phyloP scores from a whole-genome alignment of 2,329 filamentous ascomycete species.

The Penicillium sp. region DNA sequence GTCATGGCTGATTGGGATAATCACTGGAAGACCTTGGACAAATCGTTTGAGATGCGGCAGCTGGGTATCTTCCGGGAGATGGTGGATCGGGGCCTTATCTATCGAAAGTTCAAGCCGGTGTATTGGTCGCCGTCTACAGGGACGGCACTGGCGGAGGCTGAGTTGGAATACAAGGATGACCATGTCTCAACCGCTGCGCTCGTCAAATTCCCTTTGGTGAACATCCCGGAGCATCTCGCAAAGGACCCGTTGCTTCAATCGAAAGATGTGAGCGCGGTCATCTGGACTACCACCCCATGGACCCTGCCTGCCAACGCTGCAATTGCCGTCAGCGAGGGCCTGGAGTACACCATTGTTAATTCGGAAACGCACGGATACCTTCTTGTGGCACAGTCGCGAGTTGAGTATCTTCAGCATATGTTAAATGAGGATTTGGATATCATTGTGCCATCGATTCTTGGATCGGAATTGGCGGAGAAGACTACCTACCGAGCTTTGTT shows the following conservation, averaged over 20 bases:
- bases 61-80: slow-evolving; percentile 61
- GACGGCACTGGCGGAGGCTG: slow-evolving; percentile 64
- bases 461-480: slow-evolving; percentile 62
- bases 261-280: slow-evolving; percentile 70
- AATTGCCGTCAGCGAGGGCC: slow-evolving; percentile 74
- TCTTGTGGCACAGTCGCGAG: slow-evolving; percentile 69
- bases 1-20: slow-evolving; percentile 66
- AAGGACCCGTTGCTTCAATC: slow-evolving; percentile 42
- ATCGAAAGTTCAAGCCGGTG: slow-evolving; percentile 62
- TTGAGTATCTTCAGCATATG: slow-evolving; percentile 58
- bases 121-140: slow-evolving; percentile 67
- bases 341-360: slow-evolving; percentile 71
- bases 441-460: slow-evolving; percentile 59
- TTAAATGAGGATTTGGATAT: slow-evolving; percentile 53
- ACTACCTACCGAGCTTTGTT: slow-evolving; percentile 72
- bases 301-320: slow-evolving; percentile 90
- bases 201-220: slow-evolving; percentile 70
- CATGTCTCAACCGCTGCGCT: slow-evolving; percentile 62
- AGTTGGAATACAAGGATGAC: slow-evolving; percentile 64
- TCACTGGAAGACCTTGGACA: slow-evolving; percentile 65
- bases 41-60: slow-evolving; percentile 61
- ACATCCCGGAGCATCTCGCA: slow-evolving; percentile 47
- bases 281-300: slow-evolving; percentile 99
- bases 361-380: slow-evolving; percentile 59
- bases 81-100: slow-evolving; percentile 63